Base-by-base conservation (phyloP, 169 alveolate species). In the Cryptosporidium parvum region DNA sequence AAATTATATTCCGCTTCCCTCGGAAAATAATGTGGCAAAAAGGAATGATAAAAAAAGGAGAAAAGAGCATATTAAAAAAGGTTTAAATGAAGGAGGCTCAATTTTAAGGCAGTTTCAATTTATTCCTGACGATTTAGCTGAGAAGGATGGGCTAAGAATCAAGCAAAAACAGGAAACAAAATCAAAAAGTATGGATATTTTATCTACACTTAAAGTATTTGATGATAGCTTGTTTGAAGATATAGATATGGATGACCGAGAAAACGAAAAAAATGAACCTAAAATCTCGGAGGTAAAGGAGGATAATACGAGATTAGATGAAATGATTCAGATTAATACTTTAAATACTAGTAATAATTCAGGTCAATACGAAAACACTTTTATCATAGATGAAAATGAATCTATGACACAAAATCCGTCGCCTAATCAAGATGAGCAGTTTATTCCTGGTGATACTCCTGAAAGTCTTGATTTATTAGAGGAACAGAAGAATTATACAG, bases 101-200 rank as follows among this genome's bases (percentile, higher is more conserved):
- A 80, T 80, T 59, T 45, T 80, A 44, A 61, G 44, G 8, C 89
- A 80, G 51, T 80, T 80, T 42, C 89, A 80, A 39, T 44, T 62
- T 62, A 80, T 61, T 23, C 48, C 89, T 4, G 72, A 21, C 5
- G 70, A 48, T 16, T 4, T 23, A 9, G 18, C 12, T 12, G 35
- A 35, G 45, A 39, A 44, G 4, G 33, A 45, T 3, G 65, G 23
- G 42, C 29, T 8, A 18, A 67, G n/a, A 33, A 33, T 26, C 33
- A 29, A 33, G 73, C 45, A 48, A 45, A 70, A 48, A 21, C 45
- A 31, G 6, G 53, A 18, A 37, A 31, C 31, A 7, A 35, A n/a
- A 23, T 61, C 51, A 23, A 62, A 62, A 26, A 65, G 21, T 33
- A 29, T 62, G 21, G 89, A 80, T 21, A 16, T 80, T 35, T 42